Evolutionary conservation across 2,329 filamentous ascomycete species (phyloP).

Genomic region (Xylaria sp.): DNA sequence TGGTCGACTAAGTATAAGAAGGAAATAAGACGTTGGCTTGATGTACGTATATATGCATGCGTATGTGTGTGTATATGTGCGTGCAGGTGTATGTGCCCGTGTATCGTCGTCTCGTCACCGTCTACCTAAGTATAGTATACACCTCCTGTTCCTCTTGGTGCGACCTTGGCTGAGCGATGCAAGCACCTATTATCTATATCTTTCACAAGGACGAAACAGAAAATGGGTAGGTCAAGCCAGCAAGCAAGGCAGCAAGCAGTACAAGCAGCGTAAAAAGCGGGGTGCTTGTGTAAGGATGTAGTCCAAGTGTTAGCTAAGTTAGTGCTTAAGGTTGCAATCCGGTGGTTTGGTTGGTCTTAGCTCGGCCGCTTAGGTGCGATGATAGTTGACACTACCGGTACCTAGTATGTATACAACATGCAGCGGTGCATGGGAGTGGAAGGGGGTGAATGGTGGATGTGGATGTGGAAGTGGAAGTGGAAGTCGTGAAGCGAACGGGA

Average conservation of each 20-base stretch:
- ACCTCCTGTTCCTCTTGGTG: conserved; percentile 17
- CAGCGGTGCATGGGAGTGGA: not conserved
- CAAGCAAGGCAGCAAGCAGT: not conserved
- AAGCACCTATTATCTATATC: conserved; percentile 2
- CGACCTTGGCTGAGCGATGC: conserved; percentile 4
- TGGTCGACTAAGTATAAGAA: conserved; percentile 14
- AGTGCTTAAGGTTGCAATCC: conserved; percentile 5
- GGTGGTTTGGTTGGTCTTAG: conserved; percentile 7
- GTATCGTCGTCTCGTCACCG: conserved; percentile 11
- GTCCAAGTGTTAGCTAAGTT: not conserved
- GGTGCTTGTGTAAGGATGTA: no score
- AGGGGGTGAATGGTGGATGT: not conserved
- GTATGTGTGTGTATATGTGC: not conserved
- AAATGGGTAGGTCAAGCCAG: not conserved
- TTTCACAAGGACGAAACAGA: not conserved
- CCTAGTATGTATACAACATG: not conserved
- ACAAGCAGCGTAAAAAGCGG: not conserved
- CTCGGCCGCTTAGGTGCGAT: conserved; percentile 11
- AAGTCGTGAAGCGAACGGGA: conserved; percentile 4
- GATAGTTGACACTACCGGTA: no score
- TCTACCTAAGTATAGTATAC: not conserved
- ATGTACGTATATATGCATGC: conserved; percentile 3
- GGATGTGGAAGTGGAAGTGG: conserved; percentile 7
- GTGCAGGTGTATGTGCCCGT: conserved; percentile 1
- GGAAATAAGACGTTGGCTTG: conserved; percentile 1